phyloP scores from a whole-genome alignment of 192 early-diverging fungal species.

The Coemansia sp. region DNA sequence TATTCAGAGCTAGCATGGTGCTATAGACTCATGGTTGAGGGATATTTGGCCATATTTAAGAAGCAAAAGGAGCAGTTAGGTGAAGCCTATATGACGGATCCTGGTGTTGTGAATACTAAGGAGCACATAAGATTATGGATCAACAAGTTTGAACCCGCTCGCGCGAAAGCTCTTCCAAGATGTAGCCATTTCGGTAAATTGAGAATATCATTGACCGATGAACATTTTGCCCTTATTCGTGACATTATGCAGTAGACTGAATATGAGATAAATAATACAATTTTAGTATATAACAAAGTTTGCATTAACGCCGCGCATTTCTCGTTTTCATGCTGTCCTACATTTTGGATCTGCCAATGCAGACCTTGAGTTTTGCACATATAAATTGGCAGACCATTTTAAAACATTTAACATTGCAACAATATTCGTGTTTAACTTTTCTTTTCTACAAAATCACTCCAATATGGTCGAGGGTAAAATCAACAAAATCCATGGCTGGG shows the following conservation, averaged over 20 bases:
- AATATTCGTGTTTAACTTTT: not conserved
- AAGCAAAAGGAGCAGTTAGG: not conserved
- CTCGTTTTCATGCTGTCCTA: conserved; percentile 1
- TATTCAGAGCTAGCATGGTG: not conserved
- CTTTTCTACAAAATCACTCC: not conserved
- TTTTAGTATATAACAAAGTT: not conserved
- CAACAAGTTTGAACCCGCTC: not conserved
- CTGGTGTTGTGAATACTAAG: not conserved
- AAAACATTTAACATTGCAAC: too few species aligned
- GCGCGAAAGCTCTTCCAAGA: not conserved
- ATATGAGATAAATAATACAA: not conserved
- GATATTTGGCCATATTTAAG: not conserved
- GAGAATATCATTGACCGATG: too few species aligned
- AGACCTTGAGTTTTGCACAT: too few species aligned
- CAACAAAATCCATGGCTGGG: conserved; percentile 49
- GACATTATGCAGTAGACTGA: not conserved
- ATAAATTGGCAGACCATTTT: too few species aligned
- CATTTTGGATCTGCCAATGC: not conserved
- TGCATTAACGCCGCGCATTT: not conserved
- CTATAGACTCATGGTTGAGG: not conserved
- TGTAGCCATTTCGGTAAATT: too few species aligned
- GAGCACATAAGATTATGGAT: not conserved
- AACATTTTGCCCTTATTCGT: too few species aligned
- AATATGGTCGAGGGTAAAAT: conserved; percentile 22
- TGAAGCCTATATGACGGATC: not conserved